phyloP scores from a whole-genome alignment of 352 stramenopile species.

The Phytophthora ohioensis region DNA sequence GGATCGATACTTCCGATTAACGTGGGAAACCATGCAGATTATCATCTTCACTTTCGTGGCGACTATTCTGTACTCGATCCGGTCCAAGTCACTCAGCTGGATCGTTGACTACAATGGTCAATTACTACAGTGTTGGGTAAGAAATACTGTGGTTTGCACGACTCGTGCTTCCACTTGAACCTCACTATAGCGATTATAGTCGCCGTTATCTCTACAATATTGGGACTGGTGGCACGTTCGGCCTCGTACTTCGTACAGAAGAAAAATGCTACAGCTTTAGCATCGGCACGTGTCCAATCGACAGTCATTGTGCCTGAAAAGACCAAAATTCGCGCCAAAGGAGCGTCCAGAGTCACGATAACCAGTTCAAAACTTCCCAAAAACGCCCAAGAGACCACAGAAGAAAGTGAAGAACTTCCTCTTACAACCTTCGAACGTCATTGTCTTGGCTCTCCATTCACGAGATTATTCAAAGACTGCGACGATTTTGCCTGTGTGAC shows the following conservation, averaged over 20 bases:
- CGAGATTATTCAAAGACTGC: conserved; percentile 9
- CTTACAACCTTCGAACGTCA: conserved; percentile 31
- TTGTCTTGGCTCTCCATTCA: conserved; percentile 30
- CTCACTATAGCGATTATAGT: conserved; percentile 24
- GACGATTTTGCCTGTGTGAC: background rate
- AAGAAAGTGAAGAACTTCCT: background rate
- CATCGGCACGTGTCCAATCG: conserved; percentile 1
- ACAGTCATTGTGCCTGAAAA: conserved; percentile 5
- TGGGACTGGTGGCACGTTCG: conserved; percentile 13
- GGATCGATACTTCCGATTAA: conserved; percentile 43
- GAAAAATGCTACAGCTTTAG: background rate
- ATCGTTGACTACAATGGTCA: conserved; percentile 36
- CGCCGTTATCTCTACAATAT: conserved; percentile 11
- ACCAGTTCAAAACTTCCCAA: background rate
- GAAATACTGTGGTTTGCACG: conserved; percentile 38
- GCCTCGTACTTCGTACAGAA: conserved; percentile 32
- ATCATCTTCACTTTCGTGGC: conserved; percentile 22
- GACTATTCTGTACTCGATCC: conserved; percentile 15
- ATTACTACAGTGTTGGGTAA: conserved; percentile 20
- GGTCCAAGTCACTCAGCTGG: conserved; percentile 28
- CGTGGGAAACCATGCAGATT: conserved; percentile 40
- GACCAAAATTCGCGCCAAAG: conserved; percentile 5
- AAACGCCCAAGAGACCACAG: background rate
- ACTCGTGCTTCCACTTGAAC: conserved; percentile 43
- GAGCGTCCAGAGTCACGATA: conserved; percentile 12